Base-by-base conservation (phyloP, 768 basidiomycete genomes). In the Lactarius vividus region DNA sequence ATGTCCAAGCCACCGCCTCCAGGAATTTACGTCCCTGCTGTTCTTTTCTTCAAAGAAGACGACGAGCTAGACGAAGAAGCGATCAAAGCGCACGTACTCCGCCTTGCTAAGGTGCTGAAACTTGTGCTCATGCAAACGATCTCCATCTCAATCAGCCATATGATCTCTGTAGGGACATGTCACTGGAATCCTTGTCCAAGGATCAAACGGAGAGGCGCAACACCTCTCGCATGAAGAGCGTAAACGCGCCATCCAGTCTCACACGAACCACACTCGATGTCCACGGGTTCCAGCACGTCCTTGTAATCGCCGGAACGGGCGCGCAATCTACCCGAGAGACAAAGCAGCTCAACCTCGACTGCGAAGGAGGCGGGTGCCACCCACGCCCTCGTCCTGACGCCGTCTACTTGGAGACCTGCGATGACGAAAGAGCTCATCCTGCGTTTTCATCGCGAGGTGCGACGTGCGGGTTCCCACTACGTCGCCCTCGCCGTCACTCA, bases 231-330 rank as follows among this genome's bases (percentile, higher is more conserved):
- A 87, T 64, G 85, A 87, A 0, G 91, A 92, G 73, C 83, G 89
- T 62, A 86, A 84, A 68, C 74, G 78, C 20, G 82, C 84, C 11
- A 90, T 93, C 70, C 73, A 76, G n/a, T 23, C 74, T 89, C 46
- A 89, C 90, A 1, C 82, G 92, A 28, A 75, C 85, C 61, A 91
- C 89, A 1, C 81, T 95, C 13, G 85, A 94, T 73, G 80, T 83
- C 61, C 85, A 87, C 66, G 89, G 89, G 2, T 90, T 89, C 75
- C 74, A 82, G 57, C 77, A 88, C 46, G 82, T 86, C 46, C 75
- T 88, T 16, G 82, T 95, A 52, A 85, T 94, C 65, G 93, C 89
- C 6, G 94, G 94, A 1, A 93, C 92, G 5, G 94, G 94, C 1
- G 89, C 88, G 1, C 89, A 87, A 67, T 91, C 90, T 2, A 87